A percentile compares a stretch with the other conserved stretches of the same genome.
Evolutionary conservation across 2,329 filamentous ascomycete genomes (phyloP).

Genomic region (Rutstroemia sp.): DNA sequence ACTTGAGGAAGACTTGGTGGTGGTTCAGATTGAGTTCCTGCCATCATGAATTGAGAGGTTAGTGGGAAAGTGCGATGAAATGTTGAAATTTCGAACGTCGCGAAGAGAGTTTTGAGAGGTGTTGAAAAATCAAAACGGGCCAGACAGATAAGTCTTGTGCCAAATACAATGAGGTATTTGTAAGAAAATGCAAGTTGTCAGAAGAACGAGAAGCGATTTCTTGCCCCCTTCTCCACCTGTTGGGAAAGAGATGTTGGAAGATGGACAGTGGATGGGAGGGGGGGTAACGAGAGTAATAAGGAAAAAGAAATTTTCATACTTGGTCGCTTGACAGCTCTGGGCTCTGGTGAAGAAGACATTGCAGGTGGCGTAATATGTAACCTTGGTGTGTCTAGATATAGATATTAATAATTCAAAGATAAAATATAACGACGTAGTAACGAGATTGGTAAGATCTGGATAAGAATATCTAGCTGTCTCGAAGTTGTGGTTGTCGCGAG

Average conservation of each 20-base stretch:
- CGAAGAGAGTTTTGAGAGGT: not conserved
- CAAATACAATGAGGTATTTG: too few species aligned
- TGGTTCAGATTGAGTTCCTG: conserved; percentile 90
- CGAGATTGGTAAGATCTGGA: too few species aligned
- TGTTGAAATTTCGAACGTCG: not conserved
- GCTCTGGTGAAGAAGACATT: conserved; percentile 23
- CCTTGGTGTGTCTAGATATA: too few species aligned
- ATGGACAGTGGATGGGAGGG: not conserved
- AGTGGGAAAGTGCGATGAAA: not conserved
- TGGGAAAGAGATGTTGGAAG: not conserved
- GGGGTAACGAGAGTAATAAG: not conserved
- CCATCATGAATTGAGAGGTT: conserved; percentile 20
- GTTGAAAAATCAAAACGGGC: not conserved
- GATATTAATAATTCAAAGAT: too few species aligned
- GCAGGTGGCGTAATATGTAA: not conserved
- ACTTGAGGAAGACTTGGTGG: conserved; percentile 85
- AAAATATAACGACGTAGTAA: too few species aligned
- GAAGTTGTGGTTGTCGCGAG: too few species aligned
- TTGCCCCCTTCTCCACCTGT: not conserved
- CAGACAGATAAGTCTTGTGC: too few species aligned
- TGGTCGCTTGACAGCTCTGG: conserved; percentile 24
- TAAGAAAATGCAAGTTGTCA: not conserved
- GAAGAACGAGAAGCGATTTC: not conserved
- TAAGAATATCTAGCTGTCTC: too few species aligned
- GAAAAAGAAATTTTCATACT: conserved; percentile 21